phyloP scores from a whole-genome alignment of 495 filamentous ascomycete species.

The Hypomontagnella monticulosa region DNA sequence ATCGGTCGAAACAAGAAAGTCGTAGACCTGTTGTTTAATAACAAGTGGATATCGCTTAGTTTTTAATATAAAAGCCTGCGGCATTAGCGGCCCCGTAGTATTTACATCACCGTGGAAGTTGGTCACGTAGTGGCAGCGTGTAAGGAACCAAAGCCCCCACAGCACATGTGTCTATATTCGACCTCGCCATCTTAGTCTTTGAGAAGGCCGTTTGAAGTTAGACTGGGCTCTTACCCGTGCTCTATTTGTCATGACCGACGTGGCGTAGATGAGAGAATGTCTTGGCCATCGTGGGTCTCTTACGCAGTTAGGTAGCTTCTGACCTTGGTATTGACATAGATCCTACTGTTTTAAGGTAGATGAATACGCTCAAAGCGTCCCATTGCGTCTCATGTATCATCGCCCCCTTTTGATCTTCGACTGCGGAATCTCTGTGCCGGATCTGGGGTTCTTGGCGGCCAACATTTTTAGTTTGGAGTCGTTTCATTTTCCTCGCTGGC shows the following conservation, averaged over 20 bases:
- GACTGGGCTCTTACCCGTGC: neutral
- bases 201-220: neutral
- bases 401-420: constrained; percentile 7
- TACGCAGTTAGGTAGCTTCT: constrained; percentile 22
- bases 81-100: neutral
- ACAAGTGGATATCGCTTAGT: constrained; percentile 22
- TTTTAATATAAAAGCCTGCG: constrained; percentile 14
- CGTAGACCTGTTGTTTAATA: constrained; percentile 1
- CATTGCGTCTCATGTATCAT: constrained; percentile 21
- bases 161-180: constrained; percentile 1
- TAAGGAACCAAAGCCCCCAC: neutral
- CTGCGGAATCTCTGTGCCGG: neutral
- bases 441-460: constrained; percentile 21
- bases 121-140: constrained; percentile 15
- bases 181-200: neutral
- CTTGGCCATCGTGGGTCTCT: constrained; percentile 31
- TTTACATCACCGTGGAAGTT: constrained; percentile 7
- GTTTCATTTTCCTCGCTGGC: constrained; percentile 9
- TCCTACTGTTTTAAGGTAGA: constrained; percentile 26
- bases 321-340: constrained; percentile 19
- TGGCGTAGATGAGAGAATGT: constrained; percentile 10
- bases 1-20: constrained; percentile 25
- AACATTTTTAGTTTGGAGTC: constrained; percentile 19
- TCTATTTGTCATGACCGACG: constrained; percentile 24
- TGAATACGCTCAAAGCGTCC: constrained; percentile 3